Percentiles rank a stretch among this genome's conserved stretches.
Conservation (phyloP, 176 grass and related monocot species). For the Pontederia paniculata region DNA sequence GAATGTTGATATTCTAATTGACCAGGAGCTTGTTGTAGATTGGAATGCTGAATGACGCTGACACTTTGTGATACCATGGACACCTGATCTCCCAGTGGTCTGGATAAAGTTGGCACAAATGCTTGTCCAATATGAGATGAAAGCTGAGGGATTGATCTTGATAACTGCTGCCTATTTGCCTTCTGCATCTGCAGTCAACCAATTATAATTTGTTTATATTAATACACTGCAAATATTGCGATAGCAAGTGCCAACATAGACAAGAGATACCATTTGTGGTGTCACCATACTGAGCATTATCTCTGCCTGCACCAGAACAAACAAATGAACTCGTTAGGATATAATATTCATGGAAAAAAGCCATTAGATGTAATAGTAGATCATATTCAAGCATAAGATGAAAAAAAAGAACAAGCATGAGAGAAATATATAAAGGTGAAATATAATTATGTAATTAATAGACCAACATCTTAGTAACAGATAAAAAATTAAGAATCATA, state of each 20-base stretch:
- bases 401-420: too few relatives aligned
- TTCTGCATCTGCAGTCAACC: constrained; percentile 78
- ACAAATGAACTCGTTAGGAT: too few relatives aligned
- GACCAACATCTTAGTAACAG: too few relatives aligned
- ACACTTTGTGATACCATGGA: constrained; percentile 25
- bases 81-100: constrained; percentile 18
- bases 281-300: constrained; percentile 92
- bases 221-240: constrained; percentile 15
- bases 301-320: constrained; percentile 43
- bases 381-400: too few relatives aligned
- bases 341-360: too few relatives aligned
- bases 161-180: constrained; percentile 46
- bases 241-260: constrained; percentile 5
- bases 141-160: constrained; percentile 27
- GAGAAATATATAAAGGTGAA: too few relatives aligned
- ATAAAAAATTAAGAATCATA: too few relatives aligned
- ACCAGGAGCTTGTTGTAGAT: constrained; percentile 30
- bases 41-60: constrained; percentile 30
- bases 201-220: constrained; percentile 22
- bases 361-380: too few relatives aligned
- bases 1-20: constrained; percentile 34
- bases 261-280: constrained; percentile 59
- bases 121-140: constrained; percentile 38
- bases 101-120: constrained; percentile 29
- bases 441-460: too few relatives aligned